Percentiles rank a stretch among this genome's conserved stretches.
These are phyloP conservation scores for Nymphaea thermarum DNA, from an alignment of 164 flowering plant genomes.

Conservation along the genomic window DNA sequence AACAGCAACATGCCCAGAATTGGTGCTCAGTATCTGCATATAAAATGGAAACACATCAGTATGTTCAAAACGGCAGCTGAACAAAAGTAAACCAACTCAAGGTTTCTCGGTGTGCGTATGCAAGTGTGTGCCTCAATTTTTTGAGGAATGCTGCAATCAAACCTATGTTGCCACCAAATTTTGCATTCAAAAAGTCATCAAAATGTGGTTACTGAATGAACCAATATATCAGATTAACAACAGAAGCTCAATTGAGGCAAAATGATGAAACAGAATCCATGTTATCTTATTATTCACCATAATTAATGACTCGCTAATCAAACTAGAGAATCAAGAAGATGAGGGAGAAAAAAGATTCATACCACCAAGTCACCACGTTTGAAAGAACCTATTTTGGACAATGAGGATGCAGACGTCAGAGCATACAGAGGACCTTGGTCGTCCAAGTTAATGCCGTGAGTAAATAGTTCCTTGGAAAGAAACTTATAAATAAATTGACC, in stretches of 20 bases:
- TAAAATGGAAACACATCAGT: constrained; percentile 1
- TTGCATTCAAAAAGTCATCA: too few relatives aligned
- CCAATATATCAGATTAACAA: too few relatives aligned
- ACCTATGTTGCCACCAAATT: too few relatives aligned
- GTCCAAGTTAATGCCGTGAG: constrained; percentile 5
- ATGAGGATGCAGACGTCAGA: constrained; percentile 9
- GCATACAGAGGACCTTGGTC: constrained; percentile 14
- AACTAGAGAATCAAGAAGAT: not conserved
- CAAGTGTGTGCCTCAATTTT: too few relatives aligned
- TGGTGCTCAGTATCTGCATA: constrained; percentile 59
- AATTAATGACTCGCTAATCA: not conserved
- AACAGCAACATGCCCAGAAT: constrained; percentile 37
- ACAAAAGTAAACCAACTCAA: not conserved
- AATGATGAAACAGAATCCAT: too few relatives aligned
- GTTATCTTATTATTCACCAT: too few relatives aligned
- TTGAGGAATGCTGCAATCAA: too few relatives aligned
- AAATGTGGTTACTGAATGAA: too few relatives aligned
- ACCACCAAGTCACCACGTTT: constrained; percentile 89
- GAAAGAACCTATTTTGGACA: constrained; percentile 34
- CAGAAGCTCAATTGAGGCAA: too few relatives aligned
- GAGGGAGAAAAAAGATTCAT: constrained; percentile 4
- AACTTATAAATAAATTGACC: constrained; percentile 55
- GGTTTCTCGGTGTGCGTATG: too few relatives aligned
- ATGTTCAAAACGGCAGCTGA: not conserved
- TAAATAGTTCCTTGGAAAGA: constrained; percentile 29